Evolutionary conservation across 2,329 filamentous ascomycete species (phyloP), one percentile per base, ranked within the genome.

Genomic region (Stenocarpella maydis): DNA sequence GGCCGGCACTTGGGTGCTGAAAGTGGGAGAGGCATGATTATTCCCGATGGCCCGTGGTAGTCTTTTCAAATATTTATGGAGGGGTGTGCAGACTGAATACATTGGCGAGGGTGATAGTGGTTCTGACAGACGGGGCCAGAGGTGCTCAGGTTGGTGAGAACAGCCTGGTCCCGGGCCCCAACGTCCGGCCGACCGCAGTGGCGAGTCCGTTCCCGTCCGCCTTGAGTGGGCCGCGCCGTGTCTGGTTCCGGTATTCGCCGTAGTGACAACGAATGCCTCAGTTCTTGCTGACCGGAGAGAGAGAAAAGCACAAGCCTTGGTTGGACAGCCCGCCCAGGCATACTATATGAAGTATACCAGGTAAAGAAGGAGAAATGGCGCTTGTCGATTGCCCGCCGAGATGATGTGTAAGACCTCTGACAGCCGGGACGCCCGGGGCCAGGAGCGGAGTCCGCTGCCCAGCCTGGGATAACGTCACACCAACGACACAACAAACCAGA

Each of bases 381-480:
- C 43, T n/a, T 49, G 12, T 17, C 24, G 28, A 37, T 49, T 12
- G 28, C 12, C 26, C 26, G 3, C 24, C 24, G n/a, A 12, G 0
- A 37, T 26, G 34, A 34, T 31, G 58, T 49, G 41, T 61, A 61
- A 61, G 55, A 61, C 39, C 24, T 14, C 43, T 37, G 41, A 37
- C 28, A 49, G 26, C 43, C 58, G 58, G 58, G 58, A 49, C 28
- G 43, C 43, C 49, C 58, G 58, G 58, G 43, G 43, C 43, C 28
- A 37, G n/a, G 19, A 63, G 58, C 41, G 58, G 43, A 63, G 41
- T 49, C 58, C 58, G 58, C 17, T 49, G 58, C 19, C 58, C 58
- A 28, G 19, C 14, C 58, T 43, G 41, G 58, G 31, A 67, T 55
- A 55, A 67, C 64, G 64, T 67, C 64, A 67, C 64, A 49, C 28